phyloP scores from a whole-genome alignment of 306 rosid genomes.

The Lathyrus aphaca region DNA sequence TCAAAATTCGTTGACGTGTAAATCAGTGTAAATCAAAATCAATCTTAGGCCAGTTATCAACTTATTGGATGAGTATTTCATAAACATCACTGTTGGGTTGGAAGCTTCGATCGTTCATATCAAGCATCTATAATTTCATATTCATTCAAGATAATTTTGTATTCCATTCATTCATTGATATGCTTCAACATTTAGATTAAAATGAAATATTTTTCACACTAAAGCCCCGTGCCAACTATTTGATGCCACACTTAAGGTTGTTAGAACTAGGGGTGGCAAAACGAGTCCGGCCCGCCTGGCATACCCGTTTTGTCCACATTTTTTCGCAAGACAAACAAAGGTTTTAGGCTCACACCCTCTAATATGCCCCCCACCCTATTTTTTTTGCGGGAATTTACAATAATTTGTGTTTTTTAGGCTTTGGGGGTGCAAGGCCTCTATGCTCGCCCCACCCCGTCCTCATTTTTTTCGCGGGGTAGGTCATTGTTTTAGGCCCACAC shows the following conservation, averaged over 20 bases:
- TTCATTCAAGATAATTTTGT: constrained; percentile 9
- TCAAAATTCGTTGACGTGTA: constrained; percentile 16
- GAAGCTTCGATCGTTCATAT: constrained; percentile 15
- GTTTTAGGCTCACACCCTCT: too few relatives aligned
- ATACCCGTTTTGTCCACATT: too few relatives aligned
- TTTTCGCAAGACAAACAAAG: too few relatives aligned
- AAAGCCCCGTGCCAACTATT: constrained; percentile 7
- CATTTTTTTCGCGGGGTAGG: too few relatives aligned
- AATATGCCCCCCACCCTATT: too few relatives aligned
- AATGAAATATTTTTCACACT: not conserved
- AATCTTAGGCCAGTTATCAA: constrained; percentile 3
- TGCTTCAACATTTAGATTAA: constrained; percentile 12
- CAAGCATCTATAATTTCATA: not conserved
- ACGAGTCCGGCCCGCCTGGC: too few relatives aligned
- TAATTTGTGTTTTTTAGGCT: too few relatives aligned
- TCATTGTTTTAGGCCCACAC: too few relatives aligned
- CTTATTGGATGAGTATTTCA: constrained; percentile 8
- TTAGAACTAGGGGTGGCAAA: not conserved
- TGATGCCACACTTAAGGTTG: constrained; percentile 15
- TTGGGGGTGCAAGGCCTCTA: too few relatives aligned
- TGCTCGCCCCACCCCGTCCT: too few relatives aligned
- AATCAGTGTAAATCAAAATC: constrained; percentile 14
- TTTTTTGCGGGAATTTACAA: too few relatives aligned
- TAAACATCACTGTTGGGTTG: constrained; percentile 4
- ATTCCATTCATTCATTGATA: not conserved